Conservation (phyloP, 176 grass and related monocot species). For the Cenchrus fungigraminus region DNA sequence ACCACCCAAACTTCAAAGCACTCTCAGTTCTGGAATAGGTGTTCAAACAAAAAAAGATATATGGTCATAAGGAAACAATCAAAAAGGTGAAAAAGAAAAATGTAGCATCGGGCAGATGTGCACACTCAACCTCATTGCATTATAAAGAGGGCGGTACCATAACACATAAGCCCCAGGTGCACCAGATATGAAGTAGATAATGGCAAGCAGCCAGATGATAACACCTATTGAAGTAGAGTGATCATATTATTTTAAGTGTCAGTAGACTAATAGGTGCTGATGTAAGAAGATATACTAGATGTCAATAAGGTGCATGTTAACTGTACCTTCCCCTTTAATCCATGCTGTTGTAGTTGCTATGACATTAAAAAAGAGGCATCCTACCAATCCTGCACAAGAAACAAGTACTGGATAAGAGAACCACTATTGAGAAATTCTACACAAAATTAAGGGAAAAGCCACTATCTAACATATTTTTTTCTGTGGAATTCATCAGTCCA, state of each 20-base stretch:
- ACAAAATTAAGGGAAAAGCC: slow-evolving; percentile 7
- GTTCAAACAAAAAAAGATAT: slow-evolving; percentile 29
- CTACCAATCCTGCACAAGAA: slow-evolving; percentile 62
- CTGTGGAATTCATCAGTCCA: slow-evolving; percentile 16
- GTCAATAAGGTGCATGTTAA: slow-evolving; percentile 9
- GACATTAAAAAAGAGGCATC: slow-evolving; percentile 87
- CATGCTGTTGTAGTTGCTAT: slow-evolving; percentile 89
- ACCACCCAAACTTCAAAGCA: slow-evolving; percentile 98
- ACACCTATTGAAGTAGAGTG: slow-evolving; percentile 60
- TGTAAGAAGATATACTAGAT: slow-evolving; percentile 24
- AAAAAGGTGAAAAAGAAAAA: slow-evolving; percentile 6
- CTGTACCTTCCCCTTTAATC: slow-evolving; percentile 90
- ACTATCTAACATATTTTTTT: slow-evolving; percentile 25
- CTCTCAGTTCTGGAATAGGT: slow-evolving; percentile 77
- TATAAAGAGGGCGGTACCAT: slow-evolving; percentile 96
- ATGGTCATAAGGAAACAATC: slow-evolving; percentile 21
- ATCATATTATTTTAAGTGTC: slow-evolving; percentile 24
- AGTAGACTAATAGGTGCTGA: not conserved
- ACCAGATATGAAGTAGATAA: slow-evolving; percentile 98
- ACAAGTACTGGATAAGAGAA: slow-evolving; percentile 9
- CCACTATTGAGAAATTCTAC: not conserved
- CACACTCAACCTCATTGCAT: slow-evolving; percentile 79
- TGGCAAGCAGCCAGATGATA: slow-evolving; percentile 92
- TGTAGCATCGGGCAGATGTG: slow-evolving; percentile 12
- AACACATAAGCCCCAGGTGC: slow-evolving; percentile 88